Evolutionary conservation across 768 basidiomycete genomes (phyloP), one percentile per base, ranked within the genome.

Genomic region (Plicaturopsis crispa): DNA sequence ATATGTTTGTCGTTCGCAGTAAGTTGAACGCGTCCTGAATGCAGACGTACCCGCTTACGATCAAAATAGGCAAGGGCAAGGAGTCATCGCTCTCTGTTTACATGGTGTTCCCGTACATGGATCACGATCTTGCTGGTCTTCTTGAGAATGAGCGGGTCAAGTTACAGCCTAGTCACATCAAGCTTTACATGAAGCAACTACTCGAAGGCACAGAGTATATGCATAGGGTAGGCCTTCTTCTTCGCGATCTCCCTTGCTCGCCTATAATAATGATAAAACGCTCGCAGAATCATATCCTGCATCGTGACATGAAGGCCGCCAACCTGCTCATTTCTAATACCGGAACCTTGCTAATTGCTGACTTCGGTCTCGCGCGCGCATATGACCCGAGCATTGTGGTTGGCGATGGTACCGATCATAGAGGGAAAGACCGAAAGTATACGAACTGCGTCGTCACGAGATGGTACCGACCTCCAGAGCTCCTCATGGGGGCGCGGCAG

Each of bases 91-190:
- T 89, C 38, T 88, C 87, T 4, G 88, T 97, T 11, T 96, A 88
- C 62, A 96, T 98, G 91, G 94, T 97, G 30, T 99, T 98, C 53
- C 96, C 96, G 0, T 99, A 97, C 62, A 98, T 98, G 96, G 96
- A 98, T 52, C 94, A 99, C 52, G 96, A 99, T 61, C 76, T 99
- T 8, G 91, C 94, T 2, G 96, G 96, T 3, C 59, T 98, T 26
- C 64, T 99, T 43, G 89, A 93, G 59, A 97, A 98, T 53, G 83
- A 87, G 43, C 75, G 84, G 19, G 92, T 92, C 42, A 82, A 83
- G 48, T 66, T 94, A 3, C 74, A 75, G 35, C 78, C 82, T 6
- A 83, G 83, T 48, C 80, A 91, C 44, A 92, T 97, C 62, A 99
- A 98, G 63, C 65, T 94, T 20, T 94, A 97, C 59, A 88, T 94